Conservation (phyloP, 345 rosid genomes). For the Populus davidiana region DNA sequence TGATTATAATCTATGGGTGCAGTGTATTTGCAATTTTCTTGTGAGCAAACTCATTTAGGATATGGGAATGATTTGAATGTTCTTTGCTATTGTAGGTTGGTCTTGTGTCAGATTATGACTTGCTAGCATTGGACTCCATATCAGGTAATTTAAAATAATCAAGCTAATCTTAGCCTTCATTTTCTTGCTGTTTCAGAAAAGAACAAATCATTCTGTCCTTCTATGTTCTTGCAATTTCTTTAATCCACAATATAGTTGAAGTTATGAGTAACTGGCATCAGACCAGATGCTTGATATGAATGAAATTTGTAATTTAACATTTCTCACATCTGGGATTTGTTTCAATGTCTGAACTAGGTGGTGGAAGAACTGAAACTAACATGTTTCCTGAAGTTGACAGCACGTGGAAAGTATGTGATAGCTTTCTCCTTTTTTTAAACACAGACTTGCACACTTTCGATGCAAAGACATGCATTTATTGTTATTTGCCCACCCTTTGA, state of each 20-base stretch:
- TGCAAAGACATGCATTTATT: background rate
- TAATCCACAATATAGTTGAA: background rate
- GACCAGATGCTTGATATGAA: background rate
- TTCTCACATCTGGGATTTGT: conserved; percentile 15
- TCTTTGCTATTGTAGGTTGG: conserved; percentile 68
- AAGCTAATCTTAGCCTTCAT: background rate
- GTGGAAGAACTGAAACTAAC: conserved; percentile 53
- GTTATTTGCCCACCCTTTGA: background rate
- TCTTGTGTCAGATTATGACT: conserved; percentile 92
- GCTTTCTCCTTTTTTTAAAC: conserved; percentile 16
- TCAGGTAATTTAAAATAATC: conserved; percentile 51
- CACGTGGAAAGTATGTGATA: conserved; percentile 77
- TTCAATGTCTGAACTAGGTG: conserved; percentile 39
- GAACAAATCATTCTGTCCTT: background rate
- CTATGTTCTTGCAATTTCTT: background rate
- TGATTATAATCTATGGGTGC: background rate
- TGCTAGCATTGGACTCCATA: conserved; percentile 88
- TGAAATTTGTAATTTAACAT: background rate
- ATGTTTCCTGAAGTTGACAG: conserved; percentile 98
- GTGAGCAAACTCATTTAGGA: background rate
- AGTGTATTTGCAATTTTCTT: conserved; percentile 1
- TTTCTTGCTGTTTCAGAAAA: background rate
- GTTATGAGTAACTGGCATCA: background rate
- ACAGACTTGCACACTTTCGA: background rate
- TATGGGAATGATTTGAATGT: conserved; percentile 9